phyloP scores from a whole-genome alignment of 176 grass and related monocot species.

The Dactylis glomerata region DNA sequence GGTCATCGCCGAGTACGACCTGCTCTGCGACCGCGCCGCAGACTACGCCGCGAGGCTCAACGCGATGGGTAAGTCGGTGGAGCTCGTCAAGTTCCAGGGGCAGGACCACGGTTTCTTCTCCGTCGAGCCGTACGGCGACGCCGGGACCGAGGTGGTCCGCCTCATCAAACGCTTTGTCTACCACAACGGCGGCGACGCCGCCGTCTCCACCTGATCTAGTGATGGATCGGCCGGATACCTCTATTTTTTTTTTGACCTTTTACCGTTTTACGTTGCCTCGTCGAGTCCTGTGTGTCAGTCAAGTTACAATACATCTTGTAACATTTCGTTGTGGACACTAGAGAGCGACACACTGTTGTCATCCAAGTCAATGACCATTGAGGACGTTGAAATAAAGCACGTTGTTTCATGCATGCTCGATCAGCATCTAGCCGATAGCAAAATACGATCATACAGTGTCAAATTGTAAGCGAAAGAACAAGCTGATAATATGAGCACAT shows the following conservation, averaged over 20 bases:
- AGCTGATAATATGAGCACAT: too few species aligned
- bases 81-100: slow-evolving; percentile 41
- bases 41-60: slow-evolving; percentile 33
- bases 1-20: slow-evolving; percentile 16
- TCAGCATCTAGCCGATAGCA: too few species aligned
- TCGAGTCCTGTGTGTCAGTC: neutral
- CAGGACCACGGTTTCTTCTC: slow-evolving; percentile 82
- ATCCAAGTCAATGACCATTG: neutral
- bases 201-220: neutral
- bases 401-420: neutral
- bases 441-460: too few species aligned
- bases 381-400: neutral
- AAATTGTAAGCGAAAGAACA: too few species aligned
- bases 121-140: slow-evolving; percentile 50
- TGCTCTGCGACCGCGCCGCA: slow-evolving; percentile 40
- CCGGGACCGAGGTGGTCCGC: slow-evolving; percentile 42
- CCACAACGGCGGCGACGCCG: slow-evolving; percentile 25
- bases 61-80: slow-evolving; percentile 34
- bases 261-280: too few species aligned
- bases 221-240: neutral
- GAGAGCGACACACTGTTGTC: neutral
- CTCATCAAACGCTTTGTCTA: slow-evolving; percentile 42
- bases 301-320: neutral
- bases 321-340: neutral
- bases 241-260: too few species aligned